Evolutionary conservation across 805 yeast species (phyloP), one percentile per base, ranked within the genome.

Genomic region (Candida khao-thaluensis): DNA sequence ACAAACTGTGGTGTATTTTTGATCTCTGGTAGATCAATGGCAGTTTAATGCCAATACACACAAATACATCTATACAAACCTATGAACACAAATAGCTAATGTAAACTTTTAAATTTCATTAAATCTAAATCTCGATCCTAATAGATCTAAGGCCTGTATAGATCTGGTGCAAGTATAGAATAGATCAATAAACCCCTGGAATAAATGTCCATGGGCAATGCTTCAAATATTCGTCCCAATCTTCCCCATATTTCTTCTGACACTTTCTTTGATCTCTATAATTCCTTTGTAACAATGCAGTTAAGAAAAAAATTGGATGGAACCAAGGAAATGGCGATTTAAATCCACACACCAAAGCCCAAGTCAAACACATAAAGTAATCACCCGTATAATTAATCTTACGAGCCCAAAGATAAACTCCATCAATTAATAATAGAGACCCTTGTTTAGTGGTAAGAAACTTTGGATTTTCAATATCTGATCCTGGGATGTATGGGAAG

Each of bases 381-480:
- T 93, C 99, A 16, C 95, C 96, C 25, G 97, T 89, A 73, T 93
- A 93, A 66, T 90, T 95, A 47, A 82, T 80, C 67, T 93, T 93
- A 69, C 98, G 82, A 11, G 97, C 98, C 53, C 82, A 87, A 47
- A 74, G 81, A 68, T 82, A 84, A 96, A 98, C 91, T 29, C 99
- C 99, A 57, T 89, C 96, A 38, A 90, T 81, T 51, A 93, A 74
- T 59, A 93, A 74, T 24, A 78, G 69, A 10, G 95, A 82, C 16
- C 99, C 99, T 53, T 82, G 82, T 52, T 79, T 79, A 60, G 97
- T 89, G 48, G 74, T 74, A 64, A 93, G 82, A 66, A 85, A 91
- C 46, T 75, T 77, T 30, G 99, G 99, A 63, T 93, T 74, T 50
- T 81, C 77, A 53, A 93, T 68, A 45, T 83, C 81, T 49, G 87